phyloP scores from a whole-genome alignment of 2,329 filamentous ascomycete species.

The Lasiodiplodia hormozganensis region DNA sequence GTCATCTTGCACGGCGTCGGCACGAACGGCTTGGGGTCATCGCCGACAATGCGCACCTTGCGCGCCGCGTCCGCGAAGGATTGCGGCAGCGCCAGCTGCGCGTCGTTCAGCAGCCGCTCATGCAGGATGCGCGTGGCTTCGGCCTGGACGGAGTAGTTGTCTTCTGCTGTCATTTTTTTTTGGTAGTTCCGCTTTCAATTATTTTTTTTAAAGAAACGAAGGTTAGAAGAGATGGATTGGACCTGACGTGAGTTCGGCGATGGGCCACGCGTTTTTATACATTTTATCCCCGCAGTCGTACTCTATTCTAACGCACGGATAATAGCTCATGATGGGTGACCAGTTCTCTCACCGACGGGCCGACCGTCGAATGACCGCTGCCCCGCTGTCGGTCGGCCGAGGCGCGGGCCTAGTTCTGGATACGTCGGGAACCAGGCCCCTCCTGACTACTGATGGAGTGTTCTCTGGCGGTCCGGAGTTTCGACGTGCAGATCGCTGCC shows the following conservation, averaged over 20 bases:
- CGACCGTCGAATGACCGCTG: neutral
- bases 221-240: neutral
- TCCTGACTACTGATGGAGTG: neutral
- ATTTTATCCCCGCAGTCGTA: neutral
- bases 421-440: neutral
- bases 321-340: no score
- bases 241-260: no score
- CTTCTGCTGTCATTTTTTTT: neutral
- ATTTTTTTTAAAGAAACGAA: neutral
- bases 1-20: constrained; percentile 29
- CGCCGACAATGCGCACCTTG: constrained; percentile 24
- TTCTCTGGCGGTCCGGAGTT: neutral
- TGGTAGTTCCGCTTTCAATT: no score
- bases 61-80: constrained; percentile 9
- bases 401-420: neutral
- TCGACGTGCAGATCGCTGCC: neutral
- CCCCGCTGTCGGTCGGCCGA: neutral
- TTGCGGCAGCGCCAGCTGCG: neutral
- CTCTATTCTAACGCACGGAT: neutral
- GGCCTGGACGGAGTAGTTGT: constrained; percentile 22
- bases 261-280: neutral
- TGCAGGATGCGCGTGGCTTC: constrained; percentile 22
- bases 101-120: constrained; percentile 6
- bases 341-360: no score
- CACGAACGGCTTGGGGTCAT: constrained; percentile 23